Percentiles rank a stretch among this genome's conserved stretches.
phyloP scores from a whole-genome alignment of 2,329 filamentous ascomycete species.

The Cladosporium colombiae region DNA sequence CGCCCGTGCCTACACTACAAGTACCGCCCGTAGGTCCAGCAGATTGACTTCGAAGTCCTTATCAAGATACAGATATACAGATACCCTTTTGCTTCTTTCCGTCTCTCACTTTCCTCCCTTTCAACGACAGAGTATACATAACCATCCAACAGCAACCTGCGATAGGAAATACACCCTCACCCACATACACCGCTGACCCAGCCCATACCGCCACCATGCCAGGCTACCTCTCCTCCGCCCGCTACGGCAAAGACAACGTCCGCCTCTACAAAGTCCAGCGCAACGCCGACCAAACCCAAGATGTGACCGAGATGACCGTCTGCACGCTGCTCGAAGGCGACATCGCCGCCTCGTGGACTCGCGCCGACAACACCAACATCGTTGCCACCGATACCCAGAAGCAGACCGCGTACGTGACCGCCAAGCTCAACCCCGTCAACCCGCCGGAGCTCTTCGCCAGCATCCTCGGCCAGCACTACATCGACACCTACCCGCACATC shows the following conservation, averaged over 20 bases:
- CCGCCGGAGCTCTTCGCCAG: slow-evolving; percentile 90
- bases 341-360: slow-evolving; percentile 85
- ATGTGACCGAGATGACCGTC: slow-evolving; percentile 92
- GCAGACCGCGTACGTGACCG: slow-evolving; percentile 86
- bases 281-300: slow-evolving; percentile 76
- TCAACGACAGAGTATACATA: neutral
- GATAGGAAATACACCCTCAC: neutral
- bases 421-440: slow-evolving; percentile 88
- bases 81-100: neutral
- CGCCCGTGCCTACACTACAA: slow-evolving; percentile 9
- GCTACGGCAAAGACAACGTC: slow-evolving; percentile 96
- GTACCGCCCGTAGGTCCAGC: slow-evolving; percentile 15
- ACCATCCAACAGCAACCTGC: neutral
- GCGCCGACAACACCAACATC: slow-evolving; percentile 90
- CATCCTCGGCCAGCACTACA: slow-evolving; percentile 83
- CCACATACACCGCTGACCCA: neutral
- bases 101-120: slow-evolving; percentile 1
- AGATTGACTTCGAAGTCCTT: neutral
- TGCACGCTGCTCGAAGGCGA: slow-evolving; percentile 89
- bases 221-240: slow-evolving; percentile 58
- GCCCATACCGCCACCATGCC: slow-evolving; percentile 36
- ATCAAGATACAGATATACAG: slow-evolving; percentile 3
- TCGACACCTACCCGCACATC: slow-evolving; percentile 86
- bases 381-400: slow-evolving; percentile 98
- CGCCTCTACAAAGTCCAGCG: slow-evolving; percentile 93